Base-by-base conservation (phyloP, 441 rosid species). In the Erysimum pusillum region DNA sequence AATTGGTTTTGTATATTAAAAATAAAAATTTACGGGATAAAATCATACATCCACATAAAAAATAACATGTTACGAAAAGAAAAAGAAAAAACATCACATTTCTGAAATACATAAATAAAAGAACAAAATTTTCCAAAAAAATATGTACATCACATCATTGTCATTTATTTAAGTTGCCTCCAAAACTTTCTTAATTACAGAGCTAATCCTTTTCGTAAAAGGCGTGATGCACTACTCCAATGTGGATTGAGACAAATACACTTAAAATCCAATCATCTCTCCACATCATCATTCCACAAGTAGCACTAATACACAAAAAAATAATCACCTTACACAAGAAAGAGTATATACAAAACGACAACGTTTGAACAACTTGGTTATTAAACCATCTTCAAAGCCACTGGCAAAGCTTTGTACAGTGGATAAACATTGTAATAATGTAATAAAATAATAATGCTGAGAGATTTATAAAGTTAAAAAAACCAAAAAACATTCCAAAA, bases 361-460 rank as follows among this genome's bases (percentile, higher is more conserved):
- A 8, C 22, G 20, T 34, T 51, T 20, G 41, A 22, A 13, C 44
- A 44, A 9, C 35, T 4, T 28, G 12, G 45, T 2, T 20, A 36
- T 39, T 44, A 42, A 42, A 13, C 15, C 51, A 25, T 36, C 64
- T 54, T 13, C 12, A 57, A 63, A 42, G 36, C 59, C 51, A 76
- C 31, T 3, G 25, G 2, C 49, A 49, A 45, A 60, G 42, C 48
- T 75, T 28, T 67, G 57, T 76, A 60, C 61, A 51, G 63, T 39
- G 39, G 57, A 34, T 2, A 12, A 28, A 28, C 31, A 28, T 28
- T 28, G 4, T 28, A 28, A 28, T 28, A 28, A 4, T 28, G 31
- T 28, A 28, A 34, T 41, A 51, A 10, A 14, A 36, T 20, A 34
- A 60, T 34, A 76, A 35, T 8, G 9, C 39, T 70, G 18, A 70